Base-by-base conservation (phyloP, 2,329 filamentous ascomycete genomes). In the Paramyrothecium roridum region DNA sequence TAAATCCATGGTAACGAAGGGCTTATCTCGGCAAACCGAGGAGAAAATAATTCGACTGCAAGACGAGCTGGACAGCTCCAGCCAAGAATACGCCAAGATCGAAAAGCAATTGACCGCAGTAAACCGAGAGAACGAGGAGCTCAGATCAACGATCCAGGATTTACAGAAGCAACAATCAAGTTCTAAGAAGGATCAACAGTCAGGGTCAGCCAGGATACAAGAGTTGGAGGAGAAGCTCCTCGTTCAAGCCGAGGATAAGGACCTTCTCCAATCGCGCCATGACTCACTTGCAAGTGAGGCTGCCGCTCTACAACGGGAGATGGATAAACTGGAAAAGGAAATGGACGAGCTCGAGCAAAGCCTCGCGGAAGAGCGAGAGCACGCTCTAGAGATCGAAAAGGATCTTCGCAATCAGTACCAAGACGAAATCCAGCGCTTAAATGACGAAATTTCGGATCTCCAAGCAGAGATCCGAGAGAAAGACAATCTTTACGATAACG, bases 1-100 rank as follows among this genome's bases (percentile, higher is more conserved):
- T 71, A 92, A 91, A 63, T 93, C 89, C 0, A 81, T 91, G 40
- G 84, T 85, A 53, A 89, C 88, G 13, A 91, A 89, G 66, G 88
- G 87, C 2, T 77, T 91, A 10, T 89, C 85, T 52, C 83, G 88
- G 33, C 89, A 93, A 70, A 80, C 91, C 19, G 88, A 93, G 64
- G 88, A 90, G 61, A 90, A 86, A 69, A 75, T 85, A 10, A 74
- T 77, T 52, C 84, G 84, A 33, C 73, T 93, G 11, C 87, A 92
- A 61, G 76, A 82, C 48, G 88, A 92, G 55, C 73, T 91, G 7
- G 82, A 84, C 55, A 73, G 73, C 57, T 74, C 79, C 19, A 73
- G 77, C 20, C 70, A 78, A 20, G 80, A 80, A 52, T 79, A 77
- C 52, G 72, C 74, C 16, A 69, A 71, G n/a, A 69, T 87, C 2